Base-by-base conservation (phyloP, 2,329 filamentous ascomycete species). In the Fusarium sp. region DNA sequence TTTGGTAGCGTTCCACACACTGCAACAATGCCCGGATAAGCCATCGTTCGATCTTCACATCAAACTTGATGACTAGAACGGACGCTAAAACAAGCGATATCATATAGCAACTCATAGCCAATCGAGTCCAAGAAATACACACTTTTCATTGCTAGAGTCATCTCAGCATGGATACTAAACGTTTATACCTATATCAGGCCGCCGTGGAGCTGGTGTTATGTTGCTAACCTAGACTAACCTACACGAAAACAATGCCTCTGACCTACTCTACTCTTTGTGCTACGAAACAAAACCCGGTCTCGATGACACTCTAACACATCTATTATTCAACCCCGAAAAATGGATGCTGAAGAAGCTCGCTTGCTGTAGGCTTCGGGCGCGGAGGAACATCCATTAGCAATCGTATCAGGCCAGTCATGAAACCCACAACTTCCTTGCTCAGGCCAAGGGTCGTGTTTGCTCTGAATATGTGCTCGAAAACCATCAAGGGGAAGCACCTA, bases 71-170 rank as follows among this genome's bases (percentile, higher is more conserved):
- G 10, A 31, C 29, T 10, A 70, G 9, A 9, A n/a, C 9, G 31
- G 37, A 16, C 18, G 1, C 14, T 11, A 7, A 60, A 31, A 48
- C 57, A 6, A 13, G 3, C 29, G 11, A 60, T 10, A 61, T 20
- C 20, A 67, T 57, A 11, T 56, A 54, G n/a, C 60, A 69, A 2
- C 65, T 69, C 33, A 65, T 69, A 10, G 11, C 60, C 24, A 70
- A 69, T 33, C 61, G 39, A 31, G 14, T n/a, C 48, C 24, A 7
- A n/a, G 18, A 52, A 29, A 52, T n/a, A 29, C 10, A 31, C 24
- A 8, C 16, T 52, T 52, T 10, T 31, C 10, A 7, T 52, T 29
- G 24, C n/a, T 18, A 6, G 18, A 29, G 18, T 14, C 27, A 52
- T 29, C 5, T 52, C 29, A 13, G 18, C 48, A 29, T 14, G 31